Percentiles rank a stretch among this genome's conserved stretches.
These are phyloP conservation scores for Xerocomus spinulosus DNA, from an alignment of 768 basidiomycete genomes.

Conservation along the genomic window DNA sequence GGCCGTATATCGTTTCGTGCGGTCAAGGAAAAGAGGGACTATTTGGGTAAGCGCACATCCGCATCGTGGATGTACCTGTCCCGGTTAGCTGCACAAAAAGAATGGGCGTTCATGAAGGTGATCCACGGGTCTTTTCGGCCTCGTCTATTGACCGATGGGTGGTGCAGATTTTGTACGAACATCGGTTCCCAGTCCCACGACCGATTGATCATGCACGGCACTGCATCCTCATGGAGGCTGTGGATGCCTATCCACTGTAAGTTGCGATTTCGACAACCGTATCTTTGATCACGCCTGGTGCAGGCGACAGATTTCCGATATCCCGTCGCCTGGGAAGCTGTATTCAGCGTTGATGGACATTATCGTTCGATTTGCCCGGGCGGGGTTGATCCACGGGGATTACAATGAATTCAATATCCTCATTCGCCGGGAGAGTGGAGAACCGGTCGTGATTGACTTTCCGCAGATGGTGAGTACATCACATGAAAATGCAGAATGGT, in stretches of 20 bases:
- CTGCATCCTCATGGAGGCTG: slow-evolving; percentile 93
- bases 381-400: slow-evolving; percentile 97
- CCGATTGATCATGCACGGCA: slow-evolving; percentile 95
- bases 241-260: slow-evolving; percentile 92
- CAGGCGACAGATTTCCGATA: slow-evolving; percentile 82
- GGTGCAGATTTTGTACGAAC: slow-evolving; percentile 80
- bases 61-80: slow-evolving; percentile 99
- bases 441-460: slow-evolving; percentile 94
- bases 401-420: slow-evolving; percentile 99
- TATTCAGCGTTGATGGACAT: slow-evolving; percentile 93
- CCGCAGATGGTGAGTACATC: slow-evolving; percentile 99
- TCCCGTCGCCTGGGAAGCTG: slow-evolving; percentile 82
- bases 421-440: slow-evolving; percentile 67
- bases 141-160: not conserved
- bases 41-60: slow-evolving; percentile 90
- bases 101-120: slow-evolving; percentile 99
- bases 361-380: slow-evolving; percentile 88
- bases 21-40: slow-evolving; percentile 95
- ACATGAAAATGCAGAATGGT: slow-evolving; percentile 97
- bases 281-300: not conserved
- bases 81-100: slow-evolving; percentile 91
- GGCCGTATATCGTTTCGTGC: slow-evolving; percentile 97
- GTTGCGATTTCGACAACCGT: slow-evolving; percentile 24
- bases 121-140: not conserved
- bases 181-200: slow-evolving; percentile 87